Percentiles rank a stretch among this genome's conserved stretches.
phyloP scores from a whole-genome alignment of 768 basidiomycete species.

The Lepiota subincarnata region DNA sequence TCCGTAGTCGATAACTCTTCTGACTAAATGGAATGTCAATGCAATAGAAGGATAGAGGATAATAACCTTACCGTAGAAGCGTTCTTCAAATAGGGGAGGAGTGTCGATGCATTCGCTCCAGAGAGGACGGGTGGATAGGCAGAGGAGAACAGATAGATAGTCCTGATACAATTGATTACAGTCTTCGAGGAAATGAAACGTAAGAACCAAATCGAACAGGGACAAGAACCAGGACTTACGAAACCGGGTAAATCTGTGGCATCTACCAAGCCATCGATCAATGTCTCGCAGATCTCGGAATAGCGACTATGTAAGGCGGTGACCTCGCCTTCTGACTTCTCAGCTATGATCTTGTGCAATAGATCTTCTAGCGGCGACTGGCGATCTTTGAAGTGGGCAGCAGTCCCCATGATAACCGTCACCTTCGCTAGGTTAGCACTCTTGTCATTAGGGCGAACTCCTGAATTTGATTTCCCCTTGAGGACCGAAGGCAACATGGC shows the following conservation, averaged over 20 bases:
- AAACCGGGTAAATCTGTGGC: slow-evolving; percentile 76
- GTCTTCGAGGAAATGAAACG: slow-evolving; percentile 41
- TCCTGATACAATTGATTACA: slow-evolving; percentile 78
- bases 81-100: slow-evolving; percentile 89
- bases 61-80: slow-evolving; percentile 59
- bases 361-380: slow-evolving; percentile 83
- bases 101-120: slow-evolving; percentile 73
- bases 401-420: slow-evolving; percentile 80
- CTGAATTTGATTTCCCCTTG: slow-evolving; percentile 28
- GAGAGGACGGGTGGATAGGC: slow-evolving; percentile 86
- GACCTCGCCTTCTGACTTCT: slow-evolving; percentile 59
- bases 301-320: slow-evolving; percentile 61
- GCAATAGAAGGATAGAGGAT: neutral
- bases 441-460: slow-evolving; percentile 42
- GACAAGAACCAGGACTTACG: slow-evolving; percentile 37
- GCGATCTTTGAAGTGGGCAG: slow-evolving; percentile 76
- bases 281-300: slow-evolving; percentile 72
- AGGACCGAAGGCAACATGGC: slow-evolving; percentile 26
- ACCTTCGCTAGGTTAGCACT: slow-evolving; percentile 59
- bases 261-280: slow-evolving; percentile 89
- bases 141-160: slow-evolving; percentile 76
- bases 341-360: slow-evolving; percentile 75
- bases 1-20: slow-evolving; percentile 86
- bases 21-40: slow-evolving; percentile 34
- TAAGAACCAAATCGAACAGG: neutral